These are phyloP conservation scores for Diaporthe citri DNA, from an alignment of 2,329 filamentous ascomycete genomes.

Conservation along the genomic window DNA sequence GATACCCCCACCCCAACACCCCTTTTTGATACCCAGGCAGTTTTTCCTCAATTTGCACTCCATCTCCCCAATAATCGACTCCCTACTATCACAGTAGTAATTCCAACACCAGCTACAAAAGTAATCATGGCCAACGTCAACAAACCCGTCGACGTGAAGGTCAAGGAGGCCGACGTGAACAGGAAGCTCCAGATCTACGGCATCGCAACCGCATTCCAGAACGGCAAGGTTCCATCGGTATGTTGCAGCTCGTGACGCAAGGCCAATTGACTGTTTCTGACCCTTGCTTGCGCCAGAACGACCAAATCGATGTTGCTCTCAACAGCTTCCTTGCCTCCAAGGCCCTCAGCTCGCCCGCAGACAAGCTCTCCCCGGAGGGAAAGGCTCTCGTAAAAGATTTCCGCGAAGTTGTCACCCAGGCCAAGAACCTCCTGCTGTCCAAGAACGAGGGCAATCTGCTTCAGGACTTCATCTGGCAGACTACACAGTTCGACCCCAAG, in stretches of 20 bases:
- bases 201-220: conserved; percentile 86
- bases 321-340: conserved; percentile 86
- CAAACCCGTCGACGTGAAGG: conserved; percentile 77
- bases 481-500: conserved; percentile 78
- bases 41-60: background rate
- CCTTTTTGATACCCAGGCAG: conserved; percentile 33
- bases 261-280: conserved; percentile 32
- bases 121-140: conserved; percentile 67
- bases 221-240: conserved; percentile 92
- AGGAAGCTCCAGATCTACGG: conserved; percentile 95
- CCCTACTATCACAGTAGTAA: conserved; percentile 19
- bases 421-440: conserved; percentile 86
- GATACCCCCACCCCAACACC: conserved; percentile 32
- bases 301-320: conserved; percentile 94
- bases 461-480: conserved; percentile 98
- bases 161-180: conserved; percentile 90
- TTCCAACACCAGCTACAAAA: conserved; percentile 10
- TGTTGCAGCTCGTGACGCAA: conserved; percentile 48
- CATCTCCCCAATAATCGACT: conserved; percentile 6
- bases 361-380: conserved; percentile 86
- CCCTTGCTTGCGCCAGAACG: conserved; percentile 70
- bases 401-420: conserved; percentile 82
- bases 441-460: conserved; percentile 96
- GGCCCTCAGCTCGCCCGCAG: conserved; percentile 76
- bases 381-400: conserved; percentile 82